Conservation (phyloP, 2,329 filamentous ascomycete species). For the Chalara sp. region DNA sequence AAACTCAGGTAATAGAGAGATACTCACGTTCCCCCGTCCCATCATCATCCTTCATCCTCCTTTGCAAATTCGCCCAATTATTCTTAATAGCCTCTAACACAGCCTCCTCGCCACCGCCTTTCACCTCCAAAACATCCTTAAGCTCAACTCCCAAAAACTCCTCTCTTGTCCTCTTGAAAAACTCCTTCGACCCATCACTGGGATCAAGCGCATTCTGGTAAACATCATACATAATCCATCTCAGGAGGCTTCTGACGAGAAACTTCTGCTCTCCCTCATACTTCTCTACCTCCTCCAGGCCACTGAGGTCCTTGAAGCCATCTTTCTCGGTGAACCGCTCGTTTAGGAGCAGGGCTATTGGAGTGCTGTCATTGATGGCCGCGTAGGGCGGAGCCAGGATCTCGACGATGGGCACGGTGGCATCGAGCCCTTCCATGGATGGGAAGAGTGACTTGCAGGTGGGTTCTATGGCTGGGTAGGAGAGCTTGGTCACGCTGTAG, state of each 20-base stretch:
- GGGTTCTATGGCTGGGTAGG: slow-evolving; percentile 14
- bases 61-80: slow-evolving; percentile 8
- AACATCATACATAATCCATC: slow-evolving; percentile 13
- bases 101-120: slow-evolving; percentile 8
- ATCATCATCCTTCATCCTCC: slow-evolving; percentile 14
- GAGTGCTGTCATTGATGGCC: slow-evolving; percentile 14
- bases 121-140: slow-evolving; percentile 7
- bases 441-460: slow-evolving; percentile 11
- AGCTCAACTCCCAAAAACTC: background rate
- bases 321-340: slow-evolving; percentile 13
- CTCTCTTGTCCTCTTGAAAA: slow-evolving; percentile 14
- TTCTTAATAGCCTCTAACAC: slow-evolving; percentile 7
- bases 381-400: slow-evolving; percentile 7
- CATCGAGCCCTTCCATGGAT: slow-evolving; percentile 6
- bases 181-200: slow-evolving; percentile 13
- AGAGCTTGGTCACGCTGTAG: slow-evolving; percentile 8
- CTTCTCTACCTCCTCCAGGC: slow-evolving; percentile 3
- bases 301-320: slow-evolving; percentile 12
- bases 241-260: background rate
- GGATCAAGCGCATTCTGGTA: slow-evolving; percentile 12
- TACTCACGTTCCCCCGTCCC: slow-evolving; percentile 15
- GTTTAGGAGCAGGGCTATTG: slow-evolving; percentile 13
- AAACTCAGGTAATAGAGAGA: background rate
- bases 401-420: slow-evolving; percentile 17
- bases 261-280: slow-evolving; percentile 5